Conservation (phyloP, 352 stramenopile genomes). For the Pythium phragmiticola region DNA sequence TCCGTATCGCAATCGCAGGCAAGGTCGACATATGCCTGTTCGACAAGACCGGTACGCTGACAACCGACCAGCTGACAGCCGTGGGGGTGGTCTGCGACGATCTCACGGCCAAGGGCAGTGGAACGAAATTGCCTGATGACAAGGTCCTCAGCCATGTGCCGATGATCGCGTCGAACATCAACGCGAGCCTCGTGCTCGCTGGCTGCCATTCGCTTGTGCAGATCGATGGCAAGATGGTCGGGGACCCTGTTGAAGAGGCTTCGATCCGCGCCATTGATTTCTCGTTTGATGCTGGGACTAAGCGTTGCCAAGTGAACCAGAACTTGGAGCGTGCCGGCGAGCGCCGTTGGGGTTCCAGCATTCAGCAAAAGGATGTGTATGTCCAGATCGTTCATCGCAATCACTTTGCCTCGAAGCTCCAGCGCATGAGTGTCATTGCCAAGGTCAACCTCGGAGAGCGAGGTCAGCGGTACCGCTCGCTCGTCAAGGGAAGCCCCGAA, state of each 20-base stretch:
- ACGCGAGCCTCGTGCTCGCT: constrained; percentile 80
- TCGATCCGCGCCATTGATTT: constrained; percentile 97
- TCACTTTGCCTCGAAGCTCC: constrained; percentile 95
- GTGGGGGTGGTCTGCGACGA: constrained; percentile 91
- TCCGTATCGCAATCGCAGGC: constrained; percentile 96
- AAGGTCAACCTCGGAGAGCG: constrained; percentile 80
- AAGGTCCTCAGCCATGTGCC: constrained; percentile 66
- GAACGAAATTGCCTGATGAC: constrained; percentile 28
- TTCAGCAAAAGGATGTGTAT: constrained; percentile 78
- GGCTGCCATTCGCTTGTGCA: constrained; percentile 97
- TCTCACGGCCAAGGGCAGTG: constrained; percentile 30
- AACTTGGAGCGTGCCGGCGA: constrained; percentile 65
- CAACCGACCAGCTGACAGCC: constrained; percentile 94
- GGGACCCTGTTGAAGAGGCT: constrained; percentile 98
- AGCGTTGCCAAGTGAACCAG: constrained; percentile 74
- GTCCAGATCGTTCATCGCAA: constrained; percentile 93
- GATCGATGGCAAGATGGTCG: constrained; percentile 95
- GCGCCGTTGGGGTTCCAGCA: constrained; percentile 62
- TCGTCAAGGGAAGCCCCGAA: constrained; percentile 98
- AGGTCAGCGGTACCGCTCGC: constrained; percentile 72
- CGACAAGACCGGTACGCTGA: constrained; percentile 99
- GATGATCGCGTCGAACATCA: constrained; percentile 83
- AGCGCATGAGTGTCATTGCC: constrained; percentile 97
- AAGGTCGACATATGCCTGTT: constrained; percentile 97
- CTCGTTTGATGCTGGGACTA: constrained; percentile 70